Percentiles rank a stretch among this genome's conserved stretches.
Evolutionary conservation across 805 yeast species (phyloP).

Genomic region (Candida rishiriensis): DNA sequence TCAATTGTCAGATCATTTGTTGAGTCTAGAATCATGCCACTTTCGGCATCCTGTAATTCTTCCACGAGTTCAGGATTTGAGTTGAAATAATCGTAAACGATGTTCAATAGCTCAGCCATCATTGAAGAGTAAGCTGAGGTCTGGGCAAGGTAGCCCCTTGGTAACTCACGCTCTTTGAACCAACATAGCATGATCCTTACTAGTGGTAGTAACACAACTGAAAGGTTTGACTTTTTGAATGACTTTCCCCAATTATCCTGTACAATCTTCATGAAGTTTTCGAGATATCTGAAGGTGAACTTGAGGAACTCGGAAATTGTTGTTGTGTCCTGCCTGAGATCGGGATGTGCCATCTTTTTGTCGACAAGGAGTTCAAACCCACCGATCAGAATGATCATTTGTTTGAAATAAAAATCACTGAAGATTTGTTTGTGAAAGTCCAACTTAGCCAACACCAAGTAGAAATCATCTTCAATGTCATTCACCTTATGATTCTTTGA

Average conservation of each 20-base stretch:
- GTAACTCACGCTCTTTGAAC: conserved; percentile 48
- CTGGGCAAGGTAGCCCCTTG: conserved; percentile 27
- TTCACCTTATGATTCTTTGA: conserved; percentile 28
- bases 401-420: conserved; percentile 33
- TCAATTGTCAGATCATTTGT: background rate
- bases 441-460: conserved; percentile 19
- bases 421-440: conserved; percentile 31
- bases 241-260: conserved; percentile 21
- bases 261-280: conserved; percentile 27
- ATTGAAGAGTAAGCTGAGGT: conserved; percentile 12
- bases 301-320: conserved; percentile 31
- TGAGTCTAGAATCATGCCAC: background rate
- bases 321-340: conserved; percentile 20
- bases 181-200: conserved; percentile 52
- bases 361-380: conserved; percentile 33
- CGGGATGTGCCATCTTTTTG: conserved; percentile 17
- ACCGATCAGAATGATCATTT: conserved; percentile 34
- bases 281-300: conserved; percentile 38
- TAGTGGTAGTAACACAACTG: conserved; percentile 31
- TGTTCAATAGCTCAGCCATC: conserved; percentile 20
- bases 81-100: conserved; percentile 12
- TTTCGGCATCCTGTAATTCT: conserved; percentile 2
- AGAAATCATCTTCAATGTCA: conserved; percentile 31
- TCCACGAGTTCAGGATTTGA: conserved; percentile 5
- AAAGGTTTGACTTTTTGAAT: conserved; percentile 14